phyloP scores from a whole-genome alignment of 495 filamentous ascomycete species.

The Annulohypoxylon maeteangense region DNA sequence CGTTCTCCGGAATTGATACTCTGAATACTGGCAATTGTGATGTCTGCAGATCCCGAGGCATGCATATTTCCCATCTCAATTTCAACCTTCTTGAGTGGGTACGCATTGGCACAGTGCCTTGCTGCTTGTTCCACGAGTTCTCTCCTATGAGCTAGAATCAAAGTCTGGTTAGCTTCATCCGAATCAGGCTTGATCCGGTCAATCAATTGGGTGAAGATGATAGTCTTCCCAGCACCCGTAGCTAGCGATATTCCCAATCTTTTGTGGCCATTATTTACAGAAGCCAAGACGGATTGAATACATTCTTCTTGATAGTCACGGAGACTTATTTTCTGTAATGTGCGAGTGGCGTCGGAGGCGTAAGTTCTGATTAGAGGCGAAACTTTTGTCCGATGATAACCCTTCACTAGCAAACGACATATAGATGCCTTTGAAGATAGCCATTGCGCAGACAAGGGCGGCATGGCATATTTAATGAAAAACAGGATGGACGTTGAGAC shows the following conservation, averaged over 20 bases:
- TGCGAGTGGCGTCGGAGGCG: conserved; percentile 27
- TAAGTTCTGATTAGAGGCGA: conserved; percentile 46
- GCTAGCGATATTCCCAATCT: conserved; percentile 90
- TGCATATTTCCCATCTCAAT: conserved; percentile 86
- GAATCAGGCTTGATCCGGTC: conserved; percentile 72
- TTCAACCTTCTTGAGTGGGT: conserved; percentile 82
- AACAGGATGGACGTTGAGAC: conserved; percentile 26
- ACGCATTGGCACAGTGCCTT: conserved; percentile 79
- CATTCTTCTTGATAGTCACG: conserved; percentile 88
- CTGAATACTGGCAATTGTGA: conserved; percentile 91
- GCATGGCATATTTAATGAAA: conserved; percentile 40
- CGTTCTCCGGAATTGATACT: conserved; percentile 80
- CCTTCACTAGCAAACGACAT: neutral
- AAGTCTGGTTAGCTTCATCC: conserved; percentile 72
- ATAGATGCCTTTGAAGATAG: conserved; percentile 18
- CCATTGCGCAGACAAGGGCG: conserved; percentile 39
- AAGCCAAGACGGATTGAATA: conserved; percentile 82
- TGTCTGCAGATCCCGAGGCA: conserved; percentile 83
- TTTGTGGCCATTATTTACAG: conserved; percentile 78
- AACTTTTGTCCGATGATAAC: conserved; percentile 13
- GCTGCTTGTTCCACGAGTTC: conserved; percentile 98
- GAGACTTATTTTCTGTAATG: conserved; percentile 60
- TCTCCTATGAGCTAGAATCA: conserved; percentile 91
- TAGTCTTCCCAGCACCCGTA: conserved; percentile 93
- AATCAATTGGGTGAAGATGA: conserved; percentile 97